Evolutionary conservation across 2,329 filamentous ascomycete genomes (phyloP).

Genomic region (Hypoxylon sp.): DNA sequence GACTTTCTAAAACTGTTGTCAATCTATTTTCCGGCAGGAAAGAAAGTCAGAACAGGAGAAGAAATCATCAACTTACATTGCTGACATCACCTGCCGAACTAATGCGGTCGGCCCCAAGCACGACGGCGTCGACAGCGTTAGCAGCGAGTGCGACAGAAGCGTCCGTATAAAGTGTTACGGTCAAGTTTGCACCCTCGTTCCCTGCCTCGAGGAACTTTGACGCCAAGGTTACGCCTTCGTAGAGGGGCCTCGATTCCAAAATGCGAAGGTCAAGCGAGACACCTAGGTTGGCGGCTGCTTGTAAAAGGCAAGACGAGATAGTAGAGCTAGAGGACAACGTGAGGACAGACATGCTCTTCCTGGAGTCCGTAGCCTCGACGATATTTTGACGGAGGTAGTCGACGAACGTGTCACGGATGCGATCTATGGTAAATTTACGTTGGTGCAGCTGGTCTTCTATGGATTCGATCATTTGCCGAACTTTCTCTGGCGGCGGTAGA

Average conservation of each 20-base stretch:
- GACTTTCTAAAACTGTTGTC: slow-evolving; percentile 62
- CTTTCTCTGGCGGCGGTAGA: slow-evolving; percentile 48
- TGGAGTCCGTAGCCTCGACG: slow-evolving; percentile 3
- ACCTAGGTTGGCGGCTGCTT: slow-evolving; percentile 56
- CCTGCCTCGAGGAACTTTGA: slow-evolving; percentile 54
- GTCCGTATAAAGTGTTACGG: slow-evolving; percentile 70
- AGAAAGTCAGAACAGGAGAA: background rate
- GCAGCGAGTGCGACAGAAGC: slow-evolving; percentile 70
- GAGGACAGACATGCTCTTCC: slow-evolving; percentile 63
- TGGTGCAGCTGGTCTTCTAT: slow-evolving; percentile 46
- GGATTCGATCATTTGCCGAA: slow-evolving; percentile 48
- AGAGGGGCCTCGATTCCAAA: slow-evolving; percentile 77
- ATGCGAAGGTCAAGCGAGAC: slow-evolving; percentile 69
- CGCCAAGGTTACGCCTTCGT: slow-evolving; percentile 73
- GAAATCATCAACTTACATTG: slow-evolving; percentile 59
- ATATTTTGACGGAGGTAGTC: slow-evolving; percentile 52
- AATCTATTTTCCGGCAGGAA: slow-evolving; percentile 4
- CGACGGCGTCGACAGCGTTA: slow-evolving; percentile 66
- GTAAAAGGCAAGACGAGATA: slow-evolving; percentile 64
- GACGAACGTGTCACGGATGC: slow-evolving; percentile 57
- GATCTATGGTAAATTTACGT: slow-evolving; percentile 39
- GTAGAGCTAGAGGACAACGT: slow-evolving; percentile 76
- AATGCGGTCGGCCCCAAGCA: slow-evolving; percentile 77
- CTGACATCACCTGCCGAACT: slow-evolving; percentile 70
- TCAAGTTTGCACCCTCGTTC: slow-evolving; percentile 36